phyloP scores from a whole-genome alignment of 768 basidiomycete genomes.

The Ramaria sp. region DNA sequence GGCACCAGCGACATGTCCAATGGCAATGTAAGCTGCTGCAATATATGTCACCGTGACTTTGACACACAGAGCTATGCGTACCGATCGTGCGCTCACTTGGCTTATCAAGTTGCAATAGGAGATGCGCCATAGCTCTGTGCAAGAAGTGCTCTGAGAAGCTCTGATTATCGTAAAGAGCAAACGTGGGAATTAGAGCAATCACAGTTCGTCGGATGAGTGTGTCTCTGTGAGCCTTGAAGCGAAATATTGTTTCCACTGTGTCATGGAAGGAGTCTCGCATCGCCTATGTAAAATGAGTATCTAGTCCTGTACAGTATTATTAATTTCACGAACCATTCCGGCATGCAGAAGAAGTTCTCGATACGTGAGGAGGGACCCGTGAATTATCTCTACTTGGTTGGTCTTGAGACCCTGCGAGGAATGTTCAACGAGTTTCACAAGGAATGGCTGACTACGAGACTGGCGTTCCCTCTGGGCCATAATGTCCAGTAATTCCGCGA shows the following conservation, averaged over 20 bases:
- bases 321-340: conserved; percentile 60
- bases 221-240: conserved; percentile 82
- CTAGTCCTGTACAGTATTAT: not conserved
- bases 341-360: conserved; percentile 85
- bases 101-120: conserved; percentile 81
- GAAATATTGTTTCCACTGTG: conserved; percentile 81
- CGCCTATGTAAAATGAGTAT: conserved; percentile 36
- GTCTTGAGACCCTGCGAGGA: conserved; percentile 73
- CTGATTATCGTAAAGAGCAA: conserved; percentile 89
- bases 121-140: conserved; percentile 88
- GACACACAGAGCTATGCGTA: conserved; percentile 22
- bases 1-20: conserved; percentile 87
- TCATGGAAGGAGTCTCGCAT: conserved; percentile 82
- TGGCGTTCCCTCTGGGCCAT: conserved; percentile 65
- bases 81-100: conserved; percentile 82
- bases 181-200: conserved; percentile 88
- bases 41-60: not conserved
- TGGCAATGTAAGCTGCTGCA: conserved; percentile 78
- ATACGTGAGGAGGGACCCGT: conserved; percentile 86
- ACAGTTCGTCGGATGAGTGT: conserved; percentile 85
- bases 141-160: conserved; percentile 87
- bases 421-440: conserved; percentile 79
- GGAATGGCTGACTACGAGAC: conserved; percentile 44
- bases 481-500: conserved; percentile 90
- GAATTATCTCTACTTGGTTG: conserved; percentile 77